Evolutionary conservation across 495 filamentous ascomycete genomes (phyloP), one percentile per base, ranked within the genome.

Genomic region (Penicillium robsamsonii): DNA sequence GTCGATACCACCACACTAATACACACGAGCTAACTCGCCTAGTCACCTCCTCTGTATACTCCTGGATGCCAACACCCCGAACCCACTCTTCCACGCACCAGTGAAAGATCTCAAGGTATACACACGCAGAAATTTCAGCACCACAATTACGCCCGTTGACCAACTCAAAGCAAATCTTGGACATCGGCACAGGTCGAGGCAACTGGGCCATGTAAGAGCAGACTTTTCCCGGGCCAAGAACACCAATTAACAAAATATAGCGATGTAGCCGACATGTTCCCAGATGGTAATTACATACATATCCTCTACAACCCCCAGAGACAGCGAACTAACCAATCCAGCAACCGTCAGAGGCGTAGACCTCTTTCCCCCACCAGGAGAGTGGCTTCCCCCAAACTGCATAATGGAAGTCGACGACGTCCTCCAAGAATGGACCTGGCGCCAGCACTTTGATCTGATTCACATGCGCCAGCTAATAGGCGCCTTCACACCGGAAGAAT

Each of bases 341-440:
- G 57, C 54, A 15, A 66, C 63, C 31, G 57, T 66, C 31, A 61
- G 51, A 13, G 63, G 63, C 17, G 57, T 66, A 11, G 63, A 66
- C 41, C 47, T 66, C 8, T 67, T 59, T 44, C 61, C 64, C 2
- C 64, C 64, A 1, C 64, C 63, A 17, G 53, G 64, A 1, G 50
- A 44, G 3, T 67, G 59, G 65, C 59, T 71, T 11, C 68, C 71
- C 1, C 70, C 71, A 27, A 74, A 74, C 48, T 69, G 66, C 47
- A 40, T 64, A 1, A 56, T 74, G 22, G 59, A 67, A 37, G 61
- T 74, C 2, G 71, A 72, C 38, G 62, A 72, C 52, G 46, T 57
- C 33, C 61, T 71, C 4, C 51, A 55, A 15, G 58, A 69, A 6
- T 72, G 70, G 70, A 61, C 64, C 4, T 71, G 62, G 55, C 35